Conservation (phyloP, 2,329 filamentous ascomycete species). For the Zymoseptoria tritici region DNA sequence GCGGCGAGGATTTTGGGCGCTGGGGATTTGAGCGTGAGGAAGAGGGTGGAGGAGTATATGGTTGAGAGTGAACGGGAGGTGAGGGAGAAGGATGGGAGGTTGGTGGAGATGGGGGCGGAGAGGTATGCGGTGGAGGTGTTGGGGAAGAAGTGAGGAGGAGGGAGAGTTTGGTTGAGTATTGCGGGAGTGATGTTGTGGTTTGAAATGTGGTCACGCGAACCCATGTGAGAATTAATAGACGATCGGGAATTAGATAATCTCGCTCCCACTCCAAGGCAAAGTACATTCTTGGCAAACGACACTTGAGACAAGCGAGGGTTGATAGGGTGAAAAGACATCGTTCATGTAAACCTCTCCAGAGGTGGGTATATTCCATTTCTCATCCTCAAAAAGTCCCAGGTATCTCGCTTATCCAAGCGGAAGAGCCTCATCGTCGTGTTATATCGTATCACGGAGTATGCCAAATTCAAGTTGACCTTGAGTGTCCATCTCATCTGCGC, state of each 20-base stretch:
- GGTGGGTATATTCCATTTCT: not conserved
- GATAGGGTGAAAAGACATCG: not conserved
- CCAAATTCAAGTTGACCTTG: not conserved
- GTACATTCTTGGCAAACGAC: not conserved
- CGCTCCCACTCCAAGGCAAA: too few relatives aligned
- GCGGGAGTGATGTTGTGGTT: not conserved
- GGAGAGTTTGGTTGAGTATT: not conserved
- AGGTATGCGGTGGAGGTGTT: constrained; percentile 23
- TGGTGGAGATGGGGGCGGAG: constrained; percentile 47
- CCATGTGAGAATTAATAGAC: too few relatives aligned
- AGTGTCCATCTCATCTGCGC: too few relatives aligned
- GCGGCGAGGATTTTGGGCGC: constrained; percentile 38
- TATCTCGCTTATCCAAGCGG: not conserved
- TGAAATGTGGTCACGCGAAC: too few relatives aligned
- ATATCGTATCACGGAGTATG: not conserved
- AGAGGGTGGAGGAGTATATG: constrained; percentile 55
- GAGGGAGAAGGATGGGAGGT: constrained; percentile 50
- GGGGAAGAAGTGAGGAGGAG: constrained; percentile 17
- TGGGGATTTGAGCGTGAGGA: constrained; percentile 46
- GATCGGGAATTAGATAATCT: too few relatives aligned
- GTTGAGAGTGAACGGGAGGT: constrained; percentile 57
- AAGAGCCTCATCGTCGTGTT: not conserved
- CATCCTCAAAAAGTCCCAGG: not conserved
- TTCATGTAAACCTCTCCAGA: not conserved
- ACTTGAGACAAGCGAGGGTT: not conserved